Evolutionary conservation across 768 basidiomycete species (phyloP).

Genomic region (Mycena galopus): DNA sequence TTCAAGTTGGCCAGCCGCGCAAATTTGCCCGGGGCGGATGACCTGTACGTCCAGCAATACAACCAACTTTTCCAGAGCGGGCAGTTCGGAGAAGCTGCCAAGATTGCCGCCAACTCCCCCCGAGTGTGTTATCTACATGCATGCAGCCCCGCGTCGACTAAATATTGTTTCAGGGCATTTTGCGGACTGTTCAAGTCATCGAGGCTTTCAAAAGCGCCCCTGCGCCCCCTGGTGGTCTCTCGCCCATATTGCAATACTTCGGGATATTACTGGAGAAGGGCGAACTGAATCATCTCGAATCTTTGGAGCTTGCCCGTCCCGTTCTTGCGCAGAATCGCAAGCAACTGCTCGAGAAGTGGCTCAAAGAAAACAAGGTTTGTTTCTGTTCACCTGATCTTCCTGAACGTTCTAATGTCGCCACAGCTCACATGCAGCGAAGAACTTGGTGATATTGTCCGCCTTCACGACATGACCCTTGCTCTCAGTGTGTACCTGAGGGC

Average conservation of each 20-base stretch:
- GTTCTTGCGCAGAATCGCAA: conserved; percentile 97
- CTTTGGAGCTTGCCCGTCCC: conserved; percentile 94
- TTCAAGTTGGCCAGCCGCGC: conserved; percentile 98
- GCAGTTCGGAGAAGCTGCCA: conserved; percentile 94
- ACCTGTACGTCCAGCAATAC: conserved; percentile 95
- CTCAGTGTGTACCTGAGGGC: conserved; percentile 98
- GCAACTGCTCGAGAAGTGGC: conserved; percentile 97
- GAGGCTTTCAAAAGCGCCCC: conserved; percentile 98
- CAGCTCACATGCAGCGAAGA: conserved; percentile 99
- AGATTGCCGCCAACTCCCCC: conserved; percentile 97
- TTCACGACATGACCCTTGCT: conserved; percentile 96
- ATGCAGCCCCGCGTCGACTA: conserved; percentile 8
- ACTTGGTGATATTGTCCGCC: conserved; percentile 95
- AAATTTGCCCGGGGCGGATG: conserved; percentile 97
- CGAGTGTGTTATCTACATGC: conserved; percentile 62
- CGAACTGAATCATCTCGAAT: conserved; percentile 96
- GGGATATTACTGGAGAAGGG: conserved; percentile 99
- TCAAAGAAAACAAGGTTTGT: conserved; percentile 97
- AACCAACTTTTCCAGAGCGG: conserved; percentile 90
- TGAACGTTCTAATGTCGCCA: conserved; percentile 13
- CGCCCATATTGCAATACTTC: conserved; percentile 98
- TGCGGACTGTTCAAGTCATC: conserved; percentile 94
- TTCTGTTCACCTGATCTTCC: neutral
- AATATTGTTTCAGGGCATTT: conserved; percentile 75
- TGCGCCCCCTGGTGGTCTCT: conserved; percentile 89